Base-by-base conservation (phyloP, 202 grass and related monocot species). In the Sporobolus alterniflorus region DNA sequence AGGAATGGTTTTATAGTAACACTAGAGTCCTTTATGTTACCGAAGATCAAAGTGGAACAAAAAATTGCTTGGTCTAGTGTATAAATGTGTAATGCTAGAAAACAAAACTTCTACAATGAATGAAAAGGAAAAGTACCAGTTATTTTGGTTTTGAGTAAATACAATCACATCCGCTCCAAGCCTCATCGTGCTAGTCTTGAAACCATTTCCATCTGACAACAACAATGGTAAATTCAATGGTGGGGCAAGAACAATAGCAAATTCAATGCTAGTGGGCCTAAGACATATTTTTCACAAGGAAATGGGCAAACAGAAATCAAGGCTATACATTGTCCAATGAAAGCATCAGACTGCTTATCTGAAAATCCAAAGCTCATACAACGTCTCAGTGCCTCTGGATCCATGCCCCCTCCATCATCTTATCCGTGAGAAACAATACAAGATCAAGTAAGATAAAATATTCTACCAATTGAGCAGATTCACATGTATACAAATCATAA, bases 311-410 rank as follows among this genome's bases (percentile, higher is more conserved):
- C 40, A 0, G 54, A 25, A 43, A 81, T 10, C 44, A 88, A 67
- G 24, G 39, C 46, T 55, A 74, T 94, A 99, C 97, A 99, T 86
- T 99, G 97, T 57, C 97, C 97, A 39, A 99, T 99, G 54, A 88
- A 94, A 81, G 87, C 73, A 80, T 90, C 96, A 68, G 91, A 96
- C 34, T 90, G 89, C 81, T 99, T 99, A 81, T 99, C 93, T 9
- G 97, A 99, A 92, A 96, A 99, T 60, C 93, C 97, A 84, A 99
- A 99, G 83, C 97, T 96, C 89, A 99, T 91, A 81, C 97, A 99
- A 50, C 88, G 52, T 62, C 93, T 89, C 48, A 99, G 69, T 0
- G 81, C 85, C 82, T 94, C 93, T 54, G 91, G 88, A 73, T 94
- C 89, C 97, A 99, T 99, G 69, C 97, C 97, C 41, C 97, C 97